These are phyloP conservation scores for Trichosanthes truncata DNA, from an alignment of 306 rosid genomes.

Conservation along the genomic window DNA sequence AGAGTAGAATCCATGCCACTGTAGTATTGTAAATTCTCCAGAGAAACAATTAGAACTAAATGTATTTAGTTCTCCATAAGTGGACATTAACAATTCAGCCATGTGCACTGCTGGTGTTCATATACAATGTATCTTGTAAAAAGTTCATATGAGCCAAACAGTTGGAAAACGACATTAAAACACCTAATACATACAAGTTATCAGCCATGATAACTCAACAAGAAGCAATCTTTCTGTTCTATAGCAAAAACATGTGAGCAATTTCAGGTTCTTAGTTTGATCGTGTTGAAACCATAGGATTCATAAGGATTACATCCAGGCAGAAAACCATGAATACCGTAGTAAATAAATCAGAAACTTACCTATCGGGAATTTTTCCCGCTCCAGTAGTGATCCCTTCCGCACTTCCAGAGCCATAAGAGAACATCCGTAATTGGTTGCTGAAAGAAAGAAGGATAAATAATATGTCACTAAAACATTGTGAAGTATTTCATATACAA, in stretches of 20 bases:
- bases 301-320: neutral
- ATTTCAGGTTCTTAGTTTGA: neutral
- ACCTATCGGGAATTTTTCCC: slow-evolving; percentile 38
- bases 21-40: neutral
- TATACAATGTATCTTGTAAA: neutral
- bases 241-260: neutral
- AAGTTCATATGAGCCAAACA: neutral
- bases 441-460: slow-evolving; percentile 25
- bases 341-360: neutral
- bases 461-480: slow-evolving; percentile 11
- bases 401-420: slow-evolving; percentile 27
- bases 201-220: neutral
- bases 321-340: neutral
- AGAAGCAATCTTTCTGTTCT: neutral
- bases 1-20: neutral
- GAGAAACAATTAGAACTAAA: too few relatives aligned
- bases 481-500: neutral
- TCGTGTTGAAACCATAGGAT: neutral
- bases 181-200: neutral
- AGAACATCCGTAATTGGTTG: slow-evolving; percentile 44
- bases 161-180: neutral
- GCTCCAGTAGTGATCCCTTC: slow-evolving; percentile 43
- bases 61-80: too few relatives aligned
- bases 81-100: neutral
- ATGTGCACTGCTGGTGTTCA: neutral